Evolutionary conservation across 2,329 filamentous ascomycete species (phyloP), one percentile per base, ranked within the genome.

Genomic region (Cercospora beticola): DNA sequence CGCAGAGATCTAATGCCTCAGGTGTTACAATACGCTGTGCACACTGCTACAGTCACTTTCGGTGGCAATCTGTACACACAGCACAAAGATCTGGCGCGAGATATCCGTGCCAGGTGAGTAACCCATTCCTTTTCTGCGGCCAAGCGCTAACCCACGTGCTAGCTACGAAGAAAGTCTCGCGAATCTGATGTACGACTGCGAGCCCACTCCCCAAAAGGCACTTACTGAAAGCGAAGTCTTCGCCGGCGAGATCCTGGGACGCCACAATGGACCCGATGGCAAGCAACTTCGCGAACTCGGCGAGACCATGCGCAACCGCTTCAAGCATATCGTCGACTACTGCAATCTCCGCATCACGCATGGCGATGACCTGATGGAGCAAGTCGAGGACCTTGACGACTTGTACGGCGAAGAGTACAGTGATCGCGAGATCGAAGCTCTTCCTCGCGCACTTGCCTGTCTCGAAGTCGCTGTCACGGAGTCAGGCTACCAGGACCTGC

Each of bases 211-310:
- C 0, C 75, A 75, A 49, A 76, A 80, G 4, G 79, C 79, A 5
- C 79, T 87, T 12, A 82, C 78, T 10, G 86, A 87, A 73, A 77
- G 82, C 6, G 86, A 87, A 76, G 86, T 86, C 56, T 87, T 89
- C 74, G 82, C 84, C 31, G 87, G 87, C 30, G 85, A 82, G 62
- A 87, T 89, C 70, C 80, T 88, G 23, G 86, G 85, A 62, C 84
- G 83, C 68, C 81, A 80, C 9, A 82, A 71, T 10, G 76, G 77
- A 18, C 68, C 72, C 8, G 72, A 76, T 66, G 75, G 73, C 62
- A 77, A 76, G 36, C 66, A 72, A n/a, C 74, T 80, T 4, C 76
- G 79, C 6, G 79, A 79, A 6, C 74, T 77, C 0, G 78, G 74
- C 57, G 78, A 75, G 23, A 75, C 76, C 30, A 79, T 83, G 71